Evolutionary conservation across 768 basidiomycete genomes (phyloP), one percentile per base, ranked within the genome.

Genomic region (Lentinula edodes): DNA sequence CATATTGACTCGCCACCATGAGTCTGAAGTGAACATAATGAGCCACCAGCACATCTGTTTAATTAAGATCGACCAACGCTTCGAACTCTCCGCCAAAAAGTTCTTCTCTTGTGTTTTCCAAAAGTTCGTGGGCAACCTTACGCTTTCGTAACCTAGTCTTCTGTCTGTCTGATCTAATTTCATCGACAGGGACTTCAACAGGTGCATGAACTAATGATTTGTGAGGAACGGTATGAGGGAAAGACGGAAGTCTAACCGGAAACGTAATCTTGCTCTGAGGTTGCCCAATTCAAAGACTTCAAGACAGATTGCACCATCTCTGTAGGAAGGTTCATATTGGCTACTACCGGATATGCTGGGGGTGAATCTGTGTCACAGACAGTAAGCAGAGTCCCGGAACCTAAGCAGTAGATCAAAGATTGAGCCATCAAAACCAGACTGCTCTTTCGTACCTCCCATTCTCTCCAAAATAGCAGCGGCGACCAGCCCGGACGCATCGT

Each of bases 351-450:
- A 72, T 93, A 96, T 45, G 93, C 89, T 6, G 97, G 96, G 5
- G 96, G 95, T 12, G 91, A 93, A 67, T 98, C 96, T 36, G 88
- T 84, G 64, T 95, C 92, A 65, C 89, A 91, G 64, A 99, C 86
- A 1, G 90, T 86, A 64, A 98, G 77, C 9, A 98, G 75, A 55
- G 85, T 82, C 18, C 96, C 97, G 67, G 86, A 75, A 32, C 91
- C 94, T 93, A 45, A 20, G 18, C 36, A 45, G 15, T 28, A 39
- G 16, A 18, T 56, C 13, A 43, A 28, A 12, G 15, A 28, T 16
- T 35, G 34, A 28, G 15, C 3, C 15, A 23, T 20, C 9, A 12
- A 20, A 41, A 39, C 13, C 36, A 15, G 12, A 15, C 5, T 42
- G 41, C 56, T 42, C 23, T 39, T 20, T 46, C 35, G 45, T 23